phyloP scores from a whole-genome alignment of 2,329 filamentous ascomycete genomes.

The Sclerotinia sclerotiorum region DNA sequence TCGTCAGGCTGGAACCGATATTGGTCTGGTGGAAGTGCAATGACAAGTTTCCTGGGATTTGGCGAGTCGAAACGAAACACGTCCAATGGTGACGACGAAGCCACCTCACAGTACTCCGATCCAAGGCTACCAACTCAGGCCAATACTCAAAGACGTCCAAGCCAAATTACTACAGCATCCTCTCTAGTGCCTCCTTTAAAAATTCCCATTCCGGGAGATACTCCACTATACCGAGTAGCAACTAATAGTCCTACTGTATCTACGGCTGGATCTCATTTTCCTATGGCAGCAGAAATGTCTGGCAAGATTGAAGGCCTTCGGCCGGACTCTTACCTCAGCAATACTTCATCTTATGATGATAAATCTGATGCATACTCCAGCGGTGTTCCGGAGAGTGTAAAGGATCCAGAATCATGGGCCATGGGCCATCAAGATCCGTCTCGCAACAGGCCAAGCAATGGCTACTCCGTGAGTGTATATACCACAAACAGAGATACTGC shows the following conservation, averaged over 20 bases:
- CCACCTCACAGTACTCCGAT: conserved; percentile 57
- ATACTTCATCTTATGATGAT: conserved; percentile 38
- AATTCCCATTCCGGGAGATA: conserved; percentile 54
- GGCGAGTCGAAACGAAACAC: conserved; percentile 44
- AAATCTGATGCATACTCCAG: conserved; percentile 56
- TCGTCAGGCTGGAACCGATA: conserved; percentile 77
- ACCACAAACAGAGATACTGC: conserved; percentile 42
- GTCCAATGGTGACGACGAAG: conserved; percentile 49
- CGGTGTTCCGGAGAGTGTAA: conserved; percentile 60
- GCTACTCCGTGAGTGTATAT: conserved; percentile 51
- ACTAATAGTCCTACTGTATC: conserved; percentile 70
- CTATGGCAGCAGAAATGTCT: conserved; percentile 56
- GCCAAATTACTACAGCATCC: conserved; percentile 63
- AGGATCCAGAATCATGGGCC: conserved; percentile 39
- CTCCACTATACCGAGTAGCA: conserved; percentile 59
- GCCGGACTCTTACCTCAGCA: conserved; percentile 46
- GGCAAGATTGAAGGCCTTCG: conserved; percentile 58
- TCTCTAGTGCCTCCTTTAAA: conserved; percentile 68
- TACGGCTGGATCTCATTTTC: conserved; percentile 49
- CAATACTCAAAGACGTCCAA: conserved; percentile 41
- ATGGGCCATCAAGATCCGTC: conserved; percentile 48
- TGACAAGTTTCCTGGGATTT: conserved; percentile 61
- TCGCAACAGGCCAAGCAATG: conserved; percentile 52
- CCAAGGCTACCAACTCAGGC: conserved; percentile 44
- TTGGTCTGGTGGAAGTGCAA: conserved; percentile 70